Percentiles rank a stretch among this genome's conserved stretches.
These are phyloP conservation scores for Epichloe sibirici DNA, from an alignment of 2,329 filamentous ascomycete species.

Conservation along the genomic window DNA sequence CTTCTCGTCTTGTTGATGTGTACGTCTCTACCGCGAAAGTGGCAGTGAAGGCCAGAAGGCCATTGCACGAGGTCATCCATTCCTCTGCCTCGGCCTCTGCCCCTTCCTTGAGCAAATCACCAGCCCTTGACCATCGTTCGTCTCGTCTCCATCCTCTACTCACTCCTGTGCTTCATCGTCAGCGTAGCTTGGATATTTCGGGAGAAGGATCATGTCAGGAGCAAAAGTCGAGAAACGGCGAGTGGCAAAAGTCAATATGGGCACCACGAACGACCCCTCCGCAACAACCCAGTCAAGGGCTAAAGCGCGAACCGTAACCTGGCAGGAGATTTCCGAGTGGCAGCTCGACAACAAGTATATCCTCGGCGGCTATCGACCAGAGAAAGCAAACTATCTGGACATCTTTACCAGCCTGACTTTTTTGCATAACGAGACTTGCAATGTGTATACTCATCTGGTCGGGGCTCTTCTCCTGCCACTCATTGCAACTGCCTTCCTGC, in stretches of 20 bases:
- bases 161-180: background rate
- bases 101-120: background rate
- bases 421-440: slow-evolving; percentile 9
- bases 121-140: background rate
- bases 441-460: slow-evolving; percentile 9
- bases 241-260: background rate
- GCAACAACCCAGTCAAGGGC: background rate
- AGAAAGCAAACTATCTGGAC: slow-evolving; percentile 3
- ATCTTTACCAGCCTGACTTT: slow-evolving; percentile 6
- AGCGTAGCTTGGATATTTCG: background rate
- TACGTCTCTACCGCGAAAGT: too few species aligned
- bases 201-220: background rate
- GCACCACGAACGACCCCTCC: background rate
- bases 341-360: slow-evolving; percentile 8
- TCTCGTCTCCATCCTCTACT: background rate
- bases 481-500: slow-evolving; percentile 2
- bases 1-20: too few species aligned
- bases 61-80: background rate
- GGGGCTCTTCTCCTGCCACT: slow-evolving; percentile 7
- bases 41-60: too few species aligned
- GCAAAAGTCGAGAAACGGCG: background rate
- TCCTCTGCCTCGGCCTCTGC: background rate
- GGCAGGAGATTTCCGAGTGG: slow-evolving; percentile 6
- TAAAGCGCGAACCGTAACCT: slow-evolving; percentile 4
- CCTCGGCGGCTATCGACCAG: slow-evolving; percentile 7